Base-by-base conservation (phyloP, 169 alveolate genomes). In the Plasmodium yoelii region DNA sequence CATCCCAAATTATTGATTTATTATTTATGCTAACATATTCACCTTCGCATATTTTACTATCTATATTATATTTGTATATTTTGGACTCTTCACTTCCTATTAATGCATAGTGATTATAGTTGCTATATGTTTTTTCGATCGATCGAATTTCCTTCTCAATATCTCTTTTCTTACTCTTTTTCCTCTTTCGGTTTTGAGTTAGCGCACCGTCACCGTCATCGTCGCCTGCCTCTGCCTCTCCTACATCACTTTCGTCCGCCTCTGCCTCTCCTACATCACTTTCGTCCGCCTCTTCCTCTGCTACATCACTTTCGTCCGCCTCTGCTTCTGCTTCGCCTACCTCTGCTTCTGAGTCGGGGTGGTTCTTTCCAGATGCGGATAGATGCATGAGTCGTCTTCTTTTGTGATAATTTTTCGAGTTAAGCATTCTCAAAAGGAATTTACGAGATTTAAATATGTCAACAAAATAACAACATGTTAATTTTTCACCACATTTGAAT, bases 31-130 rank as follows among this genome's bases (percentile, higher is more conserved):
- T 28, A 8, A 51, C 4, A 60, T 56, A 82, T 28, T 55, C 82
- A 7, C 90, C 90, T 24, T 28, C 72, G 39, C 82, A 82, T 24
- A 1, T 9, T 44, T 67, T 82, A 5, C 51, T 67, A 15, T 47
- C 26, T 4, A 82, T 51, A 44, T 68, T 56, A n/a, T 82, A 82
- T 24, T 82, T 82, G 28, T 82, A 82, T 39, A 82, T 82, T 82
- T 44, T 82, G n/a, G 90, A 82, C 1, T 82, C 39, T 8, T 67
- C 90, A 10, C 84, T 67, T 7, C 90, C 90, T 24, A 82, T 44
- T 9, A 82, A 39, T 12, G 56, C 90, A 59, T 67, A 82, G 46
- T 82, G 90, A 5, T 60, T 65, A 71, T 82, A 82, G 26, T 60
- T 82, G 44, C 68, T 15, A 47, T 67, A 82, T 12, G 84, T 42